Percentiles rank a stretch among this genome's conserved stretches.
Conservation (phyloP, 2,329 filamentous ascomycete species). For the Aspergillus phoenicis region DNA sequence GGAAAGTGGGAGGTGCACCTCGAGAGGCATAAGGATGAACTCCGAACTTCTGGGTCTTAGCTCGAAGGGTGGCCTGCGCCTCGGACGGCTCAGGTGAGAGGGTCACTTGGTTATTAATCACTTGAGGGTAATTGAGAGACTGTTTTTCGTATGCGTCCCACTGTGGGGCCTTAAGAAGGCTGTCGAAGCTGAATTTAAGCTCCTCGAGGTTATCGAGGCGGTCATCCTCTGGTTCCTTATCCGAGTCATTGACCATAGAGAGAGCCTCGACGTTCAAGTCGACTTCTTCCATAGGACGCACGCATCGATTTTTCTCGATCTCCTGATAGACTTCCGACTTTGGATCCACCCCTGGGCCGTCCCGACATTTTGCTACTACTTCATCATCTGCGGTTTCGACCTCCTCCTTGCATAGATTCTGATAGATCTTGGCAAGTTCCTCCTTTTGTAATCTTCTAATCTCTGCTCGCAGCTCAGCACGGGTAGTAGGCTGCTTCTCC, state of each 20-base stretch:
- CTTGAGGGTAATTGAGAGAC: constrained; percentile 19
- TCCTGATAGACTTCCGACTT: constrained; percentile 23
- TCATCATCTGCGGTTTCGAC: constrained; percentile 22
- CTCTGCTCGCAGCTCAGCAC: constrained; percentile 21
- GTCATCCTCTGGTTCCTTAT: background rate
- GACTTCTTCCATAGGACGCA: background rate
- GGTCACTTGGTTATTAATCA: constrained; percentile 16
- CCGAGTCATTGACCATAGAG: background rate
- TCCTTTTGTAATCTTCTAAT: constrained; percentile 24
- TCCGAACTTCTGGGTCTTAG: constrained; percentile 1
- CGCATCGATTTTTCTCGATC: constrained; percentile 16
- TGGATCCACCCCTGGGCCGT: constrained; percentile 32
- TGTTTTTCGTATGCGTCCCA: constrained; percentile 20
- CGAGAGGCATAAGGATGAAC: background rate
- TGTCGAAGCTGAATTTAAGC: background rate
- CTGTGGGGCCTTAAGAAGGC: background rate
- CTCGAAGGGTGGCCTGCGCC: constrained; percentile 11
- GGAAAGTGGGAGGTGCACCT: background rate
- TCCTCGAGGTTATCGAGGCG: background rate
- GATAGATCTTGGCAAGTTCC: constrained; percentile 21
- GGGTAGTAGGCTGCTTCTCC: background rate
- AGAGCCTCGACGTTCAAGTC: background rate
- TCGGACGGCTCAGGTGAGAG: constrained; percentile 17
- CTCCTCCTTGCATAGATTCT: constrained; percentile 4
- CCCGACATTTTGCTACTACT: constrained; percentile 25